Percentiles rank a stretch among this genome's conserved stretches.
These are phyloP conservation scores for Fusarium austroafricanum DNA, from an alignment of 2,329 filamentous ascomycete species.

Conservation along the genomic window DNA sequence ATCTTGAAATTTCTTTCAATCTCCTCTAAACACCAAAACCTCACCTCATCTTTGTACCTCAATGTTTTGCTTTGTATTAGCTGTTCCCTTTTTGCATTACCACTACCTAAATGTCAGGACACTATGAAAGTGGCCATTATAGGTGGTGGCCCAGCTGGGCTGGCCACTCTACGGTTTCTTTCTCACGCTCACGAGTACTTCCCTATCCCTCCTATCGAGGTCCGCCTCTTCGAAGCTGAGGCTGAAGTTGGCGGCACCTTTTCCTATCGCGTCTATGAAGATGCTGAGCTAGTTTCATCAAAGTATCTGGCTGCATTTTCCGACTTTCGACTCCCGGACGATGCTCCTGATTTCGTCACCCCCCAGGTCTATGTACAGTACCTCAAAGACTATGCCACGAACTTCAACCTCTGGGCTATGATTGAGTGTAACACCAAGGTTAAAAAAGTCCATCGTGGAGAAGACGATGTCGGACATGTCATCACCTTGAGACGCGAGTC, in stretches of 20 bases:
- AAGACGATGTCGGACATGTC: slow-evolving; percentile 17
- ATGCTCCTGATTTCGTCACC: slow-evolving; percentile 59
- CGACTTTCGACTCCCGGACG: slow-evolving; percentile 57
- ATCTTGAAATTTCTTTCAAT: not conserved
- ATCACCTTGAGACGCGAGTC: slow-evolving; percentile 20
- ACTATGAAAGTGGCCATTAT: slow-evolving; percentile 56
- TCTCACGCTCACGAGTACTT: slow-evolving; percentile 54
- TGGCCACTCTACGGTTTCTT: slow-evolving; percentile 57
- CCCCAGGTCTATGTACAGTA: slow-evolving; percentile 56
- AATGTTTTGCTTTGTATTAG: not conserved
- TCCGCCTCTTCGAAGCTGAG: slow-evolving; percentile 58
- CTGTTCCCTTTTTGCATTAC: not conserved
- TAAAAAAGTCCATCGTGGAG: slow-evolving; percentile 37
- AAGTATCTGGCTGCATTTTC: slow-evolving; percentile 64
- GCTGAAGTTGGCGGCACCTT: slow-evolving; percentile 61
- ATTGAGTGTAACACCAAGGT: slow-evolving; percentile 54
- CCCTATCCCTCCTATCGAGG: slow-evolving; percentile 53
- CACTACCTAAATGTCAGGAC: not conserved
- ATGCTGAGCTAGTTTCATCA: slow-evolving; percentile 63
- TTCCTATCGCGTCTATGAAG: slow-evolving; percentile 59
- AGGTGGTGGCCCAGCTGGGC: slow-evolving; percentile 57
- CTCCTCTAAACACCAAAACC: not conserved
- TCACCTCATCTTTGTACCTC: not conserved
- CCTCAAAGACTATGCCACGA: slow-evolving; percentile 54
- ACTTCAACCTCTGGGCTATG: slow-evolving; percentile 53